These are phyloP conservation scores for Daldinia decipiens DNA, from an alignment of 495 filamentous ascomycete genomes.

Conservation along the genomic window DNA sequence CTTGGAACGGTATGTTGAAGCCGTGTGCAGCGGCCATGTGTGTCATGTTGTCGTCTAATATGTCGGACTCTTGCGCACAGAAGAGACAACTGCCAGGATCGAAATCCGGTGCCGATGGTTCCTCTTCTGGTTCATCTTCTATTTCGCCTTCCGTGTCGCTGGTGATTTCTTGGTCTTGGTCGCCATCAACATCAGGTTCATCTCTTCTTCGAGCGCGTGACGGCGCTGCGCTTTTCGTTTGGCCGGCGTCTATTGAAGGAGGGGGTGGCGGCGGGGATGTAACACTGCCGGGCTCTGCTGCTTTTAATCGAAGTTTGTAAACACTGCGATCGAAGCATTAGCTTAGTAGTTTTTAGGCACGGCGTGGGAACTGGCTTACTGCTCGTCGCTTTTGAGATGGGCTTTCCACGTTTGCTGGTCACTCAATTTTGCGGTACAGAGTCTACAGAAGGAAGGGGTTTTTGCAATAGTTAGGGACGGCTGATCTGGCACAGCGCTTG, in stretches of 20 bases:
- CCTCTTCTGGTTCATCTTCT: background rate
- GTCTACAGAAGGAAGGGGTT: background rate
- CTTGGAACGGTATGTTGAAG: background rate
- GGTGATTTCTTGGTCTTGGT: background rate
- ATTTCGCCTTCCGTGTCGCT: background rate
- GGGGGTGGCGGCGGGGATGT: background rate
- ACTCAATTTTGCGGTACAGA: background rate
- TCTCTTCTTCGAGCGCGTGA: background rate
- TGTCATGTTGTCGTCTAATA: background rate
- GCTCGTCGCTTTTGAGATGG: constrained; percentile 1
- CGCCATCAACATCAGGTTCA: background rate
- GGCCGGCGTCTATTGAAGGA: background rate
- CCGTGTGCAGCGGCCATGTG: background rate
- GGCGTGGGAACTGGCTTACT: background rate
- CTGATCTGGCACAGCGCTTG: background rate
- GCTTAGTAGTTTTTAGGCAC: background rate
- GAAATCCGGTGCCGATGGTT: background rate
- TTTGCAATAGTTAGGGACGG: background rate
- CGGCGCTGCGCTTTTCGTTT: background rate
- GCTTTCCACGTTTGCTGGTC: background rate
- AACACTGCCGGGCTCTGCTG: background rate
- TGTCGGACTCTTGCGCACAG: background rate
- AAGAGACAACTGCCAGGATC: background rate
- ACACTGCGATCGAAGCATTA: background rate
- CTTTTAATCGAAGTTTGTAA: background rate